Percentiles rank a stretch among this genome's conserved stretches.
Evolutionary conservation across 192 early-diverging fungal species (phyloP).

Genomic region (Coemansia sp.): DNA sequence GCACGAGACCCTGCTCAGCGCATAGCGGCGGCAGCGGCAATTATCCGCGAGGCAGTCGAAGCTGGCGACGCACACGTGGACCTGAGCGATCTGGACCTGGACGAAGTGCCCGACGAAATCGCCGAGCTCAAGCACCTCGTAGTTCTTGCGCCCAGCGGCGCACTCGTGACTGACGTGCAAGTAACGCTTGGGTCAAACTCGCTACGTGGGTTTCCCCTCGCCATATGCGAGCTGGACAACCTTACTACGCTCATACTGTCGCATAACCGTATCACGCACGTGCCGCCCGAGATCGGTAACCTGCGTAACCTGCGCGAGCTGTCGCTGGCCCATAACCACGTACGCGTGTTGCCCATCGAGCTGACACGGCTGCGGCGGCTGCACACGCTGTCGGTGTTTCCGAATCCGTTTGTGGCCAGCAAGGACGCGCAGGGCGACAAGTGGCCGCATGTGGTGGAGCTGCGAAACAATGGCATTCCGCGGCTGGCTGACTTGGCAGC

Average conservation of each 20-base stretch:
- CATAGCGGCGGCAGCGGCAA: constrained; percentile 20
- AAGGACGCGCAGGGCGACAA: neutral
- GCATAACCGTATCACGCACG: constrained; percentile 41
- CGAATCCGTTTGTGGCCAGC: constrained; percentile 37
- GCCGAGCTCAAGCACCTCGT: constrained; percentile 55
- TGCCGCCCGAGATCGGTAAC: constrained; percentile 53
- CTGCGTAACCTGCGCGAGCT: constrained; percentile 49
- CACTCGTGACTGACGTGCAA: constrained; percentile 39
- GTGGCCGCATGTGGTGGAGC: neutral
- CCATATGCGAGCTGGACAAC: constrained; percentile 49
- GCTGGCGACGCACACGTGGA: constrained; percentile 46
- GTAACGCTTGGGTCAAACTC: constrained; percentile 40
- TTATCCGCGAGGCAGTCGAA: constrained; percentile 54
- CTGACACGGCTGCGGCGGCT: constrained; percentile 25
- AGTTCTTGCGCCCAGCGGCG: constrained; percentile 39
- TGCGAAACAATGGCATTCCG: constrained; percentile 21
- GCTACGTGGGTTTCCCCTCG: constrained; percentile 37
- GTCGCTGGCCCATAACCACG: constrained; percentile 44
- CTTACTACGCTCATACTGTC: constrained; percentile 53
- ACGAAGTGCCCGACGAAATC: constrained; percentile 48
- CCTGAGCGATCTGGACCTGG: constrained; percentile 54
- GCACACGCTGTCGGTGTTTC: constrained; percentile 35
- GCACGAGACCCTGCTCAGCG: constrained; percentile 10
- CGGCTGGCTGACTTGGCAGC: constrained; percentile 47
- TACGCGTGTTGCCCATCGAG: constrained; percentile 45